Conservation (phyloP, 1,139 yeast genomes). For the Pichia sp. region DNA sequence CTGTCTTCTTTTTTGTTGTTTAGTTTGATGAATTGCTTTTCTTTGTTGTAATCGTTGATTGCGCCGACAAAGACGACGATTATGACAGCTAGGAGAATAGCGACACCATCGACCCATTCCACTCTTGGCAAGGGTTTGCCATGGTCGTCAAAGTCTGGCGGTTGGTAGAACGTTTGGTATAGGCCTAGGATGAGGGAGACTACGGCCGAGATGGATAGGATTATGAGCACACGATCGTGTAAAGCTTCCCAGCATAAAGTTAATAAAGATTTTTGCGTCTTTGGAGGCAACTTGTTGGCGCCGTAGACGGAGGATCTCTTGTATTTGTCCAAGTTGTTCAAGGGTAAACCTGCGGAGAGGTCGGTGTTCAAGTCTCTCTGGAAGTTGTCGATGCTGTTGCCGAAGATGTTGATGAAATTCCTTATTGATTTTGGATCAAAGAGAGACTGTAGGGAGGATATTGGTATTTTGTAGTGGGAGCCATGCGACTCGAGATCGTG, state of each 20-base stretch:
- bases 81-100: slow-evolving; percentile 85
- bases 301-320: slow-evolving; percentile 56
- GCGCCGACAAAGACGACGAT: slow-evolving; percentile 95
- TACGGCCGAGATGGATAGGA: slow-evolving; percentile 82
- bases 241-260: slow-evolving; percentile 77
- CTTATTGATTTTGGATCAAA: slow-evolving; percentile 56
- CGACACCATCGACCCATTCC: slow-evolving; percentile 99
- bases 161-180: slow-evolving; percentile 89
- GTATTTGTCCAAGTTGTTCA: slow-evolving; percentile 31
- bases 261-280: slow-evolving; percentile 64
- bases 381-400: slow-evolving; percentile 40
- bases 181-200: slow-evolving; percentile 88
- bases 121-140: slow-evolving; percentile 76
- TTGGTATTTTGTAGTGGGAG: slow-evolving; percentile 18
- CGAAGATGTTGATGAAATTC: slow-evolving; percentile 37
- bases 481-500: slow-evolving; percentile 15
- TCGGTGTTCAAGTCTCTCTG: slow-evolving; percentile 40
- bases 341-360: slow-evolving; percentile 43
- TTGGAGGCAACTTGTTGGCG: slow-evolving; percentile 66
- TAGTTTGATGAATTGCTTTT: slow-evolving; percentile 84
- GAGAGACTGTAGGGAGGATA: slow-evolving; percentile 38
- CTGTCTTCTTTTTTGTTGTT: slow-evolving; percentile 89
- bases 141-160: slow-evolving; percentile 71
- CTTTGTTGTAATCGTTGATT: slow-evolving; percentile 94
- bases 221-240: slow-evolving; percentile 85